These are phyloP conservation scores for Penicillium rolfsii DNA, from an alignment of 2,329 filamentous ascomycete species.

Conservation along the genomic window DNA sequence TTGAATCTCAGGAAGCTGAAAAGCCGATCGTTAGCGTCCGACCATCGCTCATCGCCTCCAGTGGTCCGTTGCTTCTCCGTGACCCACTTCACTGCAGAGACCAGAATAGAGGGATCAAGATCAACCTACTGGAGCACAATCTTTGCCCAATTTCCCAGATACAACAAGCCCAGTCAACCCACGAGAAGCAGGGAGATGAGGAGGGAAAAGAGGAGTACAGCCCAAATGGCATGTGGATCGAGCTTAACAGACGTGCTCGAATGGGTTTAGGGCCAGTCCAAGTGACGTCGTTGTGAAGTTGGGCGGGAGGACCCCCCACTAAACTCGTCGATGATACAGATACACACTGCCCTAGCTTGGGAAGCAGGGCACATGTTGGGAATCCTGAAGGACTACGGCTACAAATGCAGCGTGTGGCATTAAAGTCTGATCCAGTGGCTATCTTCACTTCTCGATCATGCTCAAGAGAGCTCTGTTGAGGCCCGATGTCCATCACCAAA, in stretches of 20 bases:
- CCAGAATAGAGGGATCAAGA: neutral
- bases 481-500: neutral
- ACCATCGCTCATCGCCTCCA: constrained; percentile 1
- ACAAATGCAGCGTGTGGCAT: neutral
- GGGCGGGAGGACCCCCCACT: neutral
- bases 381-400: neutral
- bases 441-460: neutral
- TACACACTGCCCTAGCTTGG: neutral
- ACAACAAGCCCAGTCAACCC: constrained; percentile 12
- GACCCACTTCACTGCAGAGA: constrained; percentile 15
- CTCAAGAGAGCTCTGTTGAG: neutral
- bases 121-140: constrained; percentile 4
- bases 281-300: constrained; percentile 41
- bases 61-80: constrained; percentile 7
- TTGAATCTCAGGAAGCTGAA: constrained; percentile 15
- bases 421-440: neutral
- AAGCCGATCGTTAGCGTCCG: constrained; percentile 20
- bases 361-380: neutral
- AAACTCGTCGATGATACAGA: neutral
- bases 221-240: constrained; percentile 32
- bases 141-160: constrained; percentile 4
- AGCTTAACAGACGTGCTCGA: constrained; percentile 23
- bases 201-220: constrained; percentile 15
- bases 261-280: constrained; percentile 27
- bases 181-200: constrained; percentile 9